Base-by-base conservation (phyloP, 352 stramenopile species). In the Albugo laibachii region DNA sequence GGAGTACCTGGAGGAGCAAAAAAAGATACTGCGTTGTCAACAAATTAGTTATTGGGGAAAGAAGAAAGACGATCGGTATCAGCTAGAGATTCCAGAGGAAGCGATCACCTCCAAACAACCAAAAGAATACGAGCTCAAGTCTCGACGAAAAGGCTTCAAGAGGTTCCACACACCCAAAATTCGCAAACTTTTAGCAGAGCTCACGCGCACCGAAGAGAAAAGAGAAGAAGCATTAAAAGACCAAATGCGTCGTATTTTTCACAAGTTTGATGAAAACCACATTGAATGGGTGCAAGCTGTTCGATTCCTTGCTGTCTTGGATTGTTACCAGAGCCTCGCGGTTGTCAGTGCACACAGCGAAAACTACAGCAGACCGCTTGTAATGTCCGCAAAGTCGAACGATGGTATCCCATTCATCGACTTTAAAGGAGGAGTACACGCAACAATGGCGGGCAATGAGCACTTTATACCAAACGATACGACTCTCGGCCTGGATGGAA, bases 401-500 rank as follows among this genome's bases (percentile, higher is more conserved):
- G 80, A 83, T 50, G 57, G 47, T 41, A 14, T 16, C 15, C 71
- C 82, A 36, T 86, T 93, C 38, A 63, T 95, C 19, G 73, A 95
- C 48, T 87, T 99, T 36, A 61, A 92, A 49, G 79, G 97, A 48
- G 93, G 92, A 18, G 68, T 95, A 6, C 94, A 99, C 59, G 63
- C 70, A 46, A 79, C 72, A 1, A 85, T 83, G 43, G 56, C 67
- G 31, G 75, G 54, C 24, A 27, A 47, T 19, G 64, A 67, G 13
- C 84, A 97, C 36, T 99, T 98, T 55, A 98, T 99, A 54, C 85
- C 94, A 5, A 99, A 99, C 58, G 88, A 98, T 62, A 73, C 96
- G 5, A 54, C 58, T 1, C 59, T 99, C 8, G 94, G 93, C 37
- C 65, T 80, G 3, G 59, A 61, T 48, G 58, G 56, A 24, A 58